Evolutionary conservation across 306 rosid species (phyloP).

Genomic region (Luffa acutangula): DNA sequence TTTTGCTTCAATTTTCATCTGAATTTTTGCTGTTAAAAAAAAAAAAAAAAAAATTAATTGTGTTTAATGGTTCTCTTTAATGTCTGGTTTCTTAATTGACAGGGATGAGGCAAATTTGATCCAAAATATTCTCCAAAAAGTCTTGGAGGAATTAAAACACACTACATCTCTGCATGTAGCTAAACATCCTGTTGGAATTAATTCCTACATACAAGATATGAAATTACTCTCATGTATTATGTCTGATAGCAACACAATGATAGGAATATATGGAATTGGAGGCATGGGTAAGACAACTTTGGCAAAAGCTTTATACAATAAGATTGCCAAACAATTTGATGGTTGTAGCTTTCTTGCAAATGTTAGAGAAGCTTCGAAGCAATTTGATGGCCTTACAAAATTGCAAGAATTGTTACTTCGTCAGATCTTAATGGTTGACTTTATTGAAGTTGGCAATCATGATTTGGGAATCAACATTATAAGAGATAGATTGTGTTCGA

Average conservation of each 20-base stretch:
- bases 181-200: background rate
- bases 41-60: no score
- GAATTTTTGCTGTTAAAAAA: no score
- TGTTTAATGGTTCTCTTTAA: no score
- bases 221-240: background rate
- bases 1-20: no score
- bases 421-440: background rate
- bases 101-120: background rate
- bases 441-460: background rate
- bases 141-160: no score
- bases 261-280: slow-evolving; percentile 12
- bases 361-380: background rate
- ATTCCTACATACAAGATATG: background rate
- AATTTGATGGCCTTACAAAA: background rate
- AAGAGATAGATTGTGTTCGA: background rate
- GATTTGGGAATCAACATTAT: background rate
- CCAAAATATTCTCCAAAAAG: no score
- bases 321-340: no score
- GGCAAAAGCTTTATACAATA: slow-evolving; percentile 14
- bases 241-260: background rate
- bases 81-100: background rate
- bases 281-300: slow-evolving; percentile 8
- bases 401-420: slow-evolving; percentile 8
- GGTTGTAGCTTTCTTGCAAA: background rate
- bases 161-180: background rate